Percentiles rank a stretch among this genome's conserved stretches.
Conservation (phyloP, 2,329 filamentous ascomycete genomes). For the Lecanosticta acicola region DNA sequence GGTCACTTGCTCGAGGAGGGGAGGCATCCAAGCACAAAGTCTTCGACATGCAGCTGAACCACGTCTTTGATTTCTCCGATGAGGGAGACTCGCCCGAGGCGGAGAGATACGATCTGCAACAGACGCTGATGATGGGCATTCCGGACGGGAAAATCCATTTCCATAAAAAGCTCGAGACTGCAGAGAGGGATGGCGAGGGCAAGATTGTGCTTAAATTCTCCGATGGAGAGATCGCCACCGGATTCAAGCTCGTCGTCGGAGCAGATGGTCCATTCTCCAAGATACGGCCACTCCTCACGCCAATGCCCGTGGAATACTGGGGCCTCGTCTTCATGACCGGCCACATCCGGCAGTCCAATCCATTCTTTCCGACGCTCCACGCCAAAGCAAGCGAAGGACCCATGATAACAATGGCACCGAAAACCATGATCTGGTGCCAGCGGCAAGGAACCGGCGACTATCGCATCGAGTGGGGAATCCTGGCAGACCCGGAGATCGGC, state of each 20-base stretch:
- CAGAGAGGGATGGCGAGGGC: conserved; percentile 17
- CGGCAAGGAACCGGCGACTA: neutral
- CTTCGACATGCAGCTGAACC: conserved; percentile 15
- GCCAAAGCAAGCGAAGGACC: neutral
- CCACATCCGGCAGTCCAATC: neutral
- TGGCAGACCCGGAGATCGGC: neutral
- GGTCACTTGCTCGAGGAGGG: conserved; percentile 25
- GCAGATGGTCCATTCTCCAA: conserved; percentile 47
- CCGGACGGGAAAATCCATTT: conserved; percentile 33
- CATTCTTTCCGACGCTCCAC: neutral
- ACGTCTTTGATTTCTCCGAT: conserved; percentile 11
- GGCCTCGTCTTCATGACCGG: conserved; percentile 31
- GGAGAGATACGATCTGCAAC: conserved; percentile 35
- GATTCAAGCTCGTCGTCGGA: conserved; percentile 44
- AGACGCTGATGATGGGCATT: conserved; percentile 35
- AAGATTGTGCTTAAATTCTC: conserved; percentile 25
- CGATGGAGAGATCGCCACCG: conserved; percentile 30
- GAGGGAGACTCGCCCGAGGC: conserved; percentile 37
- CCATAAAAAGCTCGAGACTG: conserved; percentile 25
- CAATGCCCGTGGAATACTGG: conserved; percentile 32
- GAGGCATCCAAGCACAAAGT: conserved; percentile 15
- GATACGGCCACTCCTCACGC: conserved; percentile 30
- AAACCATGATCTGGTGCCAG: neutral
- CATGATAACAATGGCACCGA: neutral
- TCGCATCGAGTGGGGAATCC: neutral